Conservation (phyloP, 2,329 filamentous ascomycete species). For the Alternaria hordeiaustralica region DNA sequence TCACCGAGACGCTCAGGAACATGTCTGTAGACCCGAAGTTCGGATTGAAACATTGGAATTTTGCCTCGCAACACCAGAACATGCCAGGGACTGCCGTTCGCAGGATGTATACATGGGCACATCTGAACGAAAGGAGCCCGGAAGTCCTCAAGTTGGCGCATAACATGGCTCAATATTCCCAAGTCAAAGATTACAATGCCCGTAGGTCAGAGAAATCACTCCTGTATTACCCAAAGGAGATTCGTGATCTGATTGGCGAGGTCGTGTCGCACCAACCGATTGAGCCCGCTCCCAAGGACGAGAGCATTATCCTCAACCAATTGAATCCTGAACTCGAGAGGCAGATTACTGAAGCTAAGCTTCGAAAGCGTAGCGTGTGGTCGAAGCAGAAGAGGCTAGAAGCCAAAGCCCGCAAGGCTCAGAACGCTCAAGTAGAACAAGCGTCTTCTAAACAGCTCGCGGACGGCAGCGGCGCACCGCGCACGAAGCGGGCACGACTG, state of each 20-base stretch:
- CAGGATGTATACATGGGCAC: conserved; percentile 56
- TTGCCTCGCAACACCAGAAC: conserved; percentile 25
- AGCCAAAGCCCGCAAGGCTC: conserved; percentile 23
- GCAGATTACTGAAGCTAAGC: conserved; percentile 27
- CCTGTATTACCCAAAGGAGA: conserved; percentile 42
- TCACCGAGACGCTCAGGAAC: conserved; percentile 58
- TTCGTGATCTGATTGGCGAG: conserved; percentile 34
- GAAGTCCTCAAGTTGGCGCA: conserved; percentile 57
- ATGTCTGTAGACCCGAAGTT: conserved; percentile 55
- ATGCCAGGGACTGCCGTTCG: conserved; percentile 53
- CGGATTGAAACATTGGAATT: conserved; percentile 58
- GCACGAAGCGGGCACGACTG: conserved; percentile 27
- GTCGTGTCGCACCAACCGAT: conserved; percentile 24
- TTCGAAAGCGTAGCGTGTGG: conserved; percentile 18
- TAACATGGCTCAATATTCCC: conserved; percentile 56
- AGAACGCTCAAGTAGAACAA: conserved; percentile 29
- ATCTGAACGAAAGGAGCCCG: conserved; percentile 54
- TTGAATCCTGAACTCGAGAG: conserved; percentile 27
- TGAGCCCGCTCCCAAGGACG: conserved; percentile 35
- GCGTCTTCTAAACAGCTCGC: conserved; percentile 13
- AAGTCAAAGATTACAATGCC: conserved; percentile 9
- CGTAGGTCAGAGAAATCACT: conserved; percentile 27
- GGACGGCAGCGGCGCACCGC: conserved; percentile 9
- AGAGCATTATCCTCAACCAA: conserved; percentile 32
- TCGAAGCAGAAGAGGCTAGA: conserved; percentile 25